Base-by-base conservation (phyloP, 2,329 filamentous ascomycete genomes). In the Atkinsonella hypoxylon region DNA sequence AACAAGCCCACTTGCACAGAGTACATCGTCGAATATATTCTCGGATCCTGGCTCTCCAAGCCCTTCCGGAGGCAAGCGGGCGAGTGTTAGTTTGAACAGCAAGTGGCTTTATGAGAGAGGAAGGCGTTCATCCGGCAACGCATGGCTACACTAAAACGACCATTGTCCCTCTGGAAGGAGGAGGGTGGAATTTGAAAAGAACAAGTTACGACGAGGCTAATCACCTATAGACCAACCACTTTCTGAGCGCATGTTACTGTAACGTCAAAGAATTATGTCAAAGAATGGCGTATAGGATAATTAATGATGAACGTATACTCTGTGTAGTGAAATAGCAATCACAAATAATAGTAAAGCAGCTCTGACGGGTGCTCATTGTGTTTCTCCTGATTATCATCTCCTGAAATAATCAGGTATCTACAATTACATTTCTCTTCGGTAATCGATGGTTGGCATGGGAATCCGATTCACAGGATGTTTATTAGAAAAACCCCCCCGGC, bases 51-150 rank as follows among this genome's bases (percentile, higher is more conserved):
- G 77, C 13, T 83, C 84, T 17, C 86, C 87, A 1, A 90, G 82
- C 56, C 86, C 87, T 1, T 70, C 70, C 6, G 69, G 73, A 6
- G 75, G 77, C 38, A 89, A 85, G 70, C 78, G 81, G 51, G 82
- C 83, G 41, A 89, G 81, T 57, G 81, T 94, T 48, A 82, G 82
- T 0, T 63, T 96, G 62, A 96, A 91, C 67, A 95, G 82, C 70
- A 95, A 93, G 70, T 97, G 91, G 91, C 68, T 96, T 53, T 97
- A 95, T 63, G 89, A 96, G 67, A 87, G 83, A 68, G 85, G 86
- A 59, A 72, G 82, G 64, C 64, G 81, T 64, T 70, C 76, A 57
- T 72, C 75, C 48, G 65, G 71, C 11, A 73, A 65, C 50, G 61
- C 67, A 32, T 74, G 70, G 67, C 57, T 62, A 47, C 61, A 66